phyloP scores from a whole-genome alignment of 2,329 filamentous ascomycete genomes.

The Colletotrichum sojae region DNA sequence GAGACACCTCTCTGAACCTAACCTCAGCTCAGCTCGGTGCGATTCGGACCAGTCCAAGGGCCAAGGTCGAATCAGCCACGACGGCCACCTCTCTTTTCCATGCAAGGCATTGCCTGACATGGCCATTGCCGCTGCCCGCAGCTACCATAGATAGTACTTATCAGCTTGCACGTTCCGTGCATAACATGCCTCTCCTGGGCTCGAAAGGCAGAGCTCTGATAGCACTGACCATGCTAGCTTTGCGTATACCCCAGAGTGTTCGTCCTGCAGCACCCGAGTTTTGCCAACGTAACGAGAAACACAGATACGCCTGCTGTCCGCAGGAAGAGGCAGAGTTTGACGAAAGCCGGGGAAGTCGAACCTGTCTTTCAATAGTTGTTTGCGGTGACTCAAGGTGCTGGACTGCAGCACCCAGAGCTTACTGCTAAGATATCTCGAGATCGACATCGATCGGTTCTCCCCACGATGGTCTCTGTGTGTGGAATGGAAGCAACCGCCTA shows the following conservation, averaged over 20 bases:
- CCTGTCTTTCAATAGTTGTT: slow-evolving; percentile 18
- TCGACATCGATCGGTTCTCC: slow-evolving; percentile 19
- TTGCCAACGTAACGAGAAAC: slow-evolving; percentile 13
- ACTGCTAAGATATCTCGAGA: slow-evolving; percentile 10
- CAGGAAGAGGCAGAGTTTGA: slow-evolving; percentile 23
- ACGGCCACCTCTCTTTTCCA: neutral
- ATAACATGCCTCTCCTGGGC: slow-evolving; percentile 28
- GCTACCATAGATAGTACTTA: neutral
- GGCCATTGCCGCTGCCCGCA: slow-evolving; percentile 1
- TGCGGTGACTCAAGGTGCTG: slow-evolving; percentile 8
- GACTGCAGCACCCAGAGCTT: slow-evolving; percentile 2
- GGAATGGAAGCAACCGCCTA: too few species aligned
- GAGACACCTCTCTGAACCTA: slow-evolving; percentile 30
- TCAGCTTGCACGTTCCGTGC: slow-evolving; percentile 25
- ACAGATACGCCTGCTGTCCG: slow-evolving; percentile 25
- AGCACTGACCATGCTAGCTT: slow-evolving; percentile 26
- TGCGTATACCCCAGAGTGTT: slow-evolving; percentile 38
- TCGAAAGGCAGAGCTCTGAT: slow-evolving; percentile 6
- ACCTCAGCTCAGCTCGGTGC: slow-evolving; percentile 24
- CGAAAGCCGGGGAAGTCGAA: slow-evolving; percentile 28
- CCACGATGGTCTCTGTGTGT: neutral
- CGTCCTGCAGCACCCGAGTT: slow-evolving; percentile 21
- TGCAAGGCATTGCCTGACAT: slow-evolving; percentile 24
- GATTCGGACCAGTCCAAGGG: neutral
- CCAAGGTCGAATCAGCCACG: slow-evolving; percentile 8